Percentiles rank a stretch among this genome's conserved stretches.
Conservation (phyloP, 257 asterid genomes). For the Rauvolfia tetraphylla region DNA sequence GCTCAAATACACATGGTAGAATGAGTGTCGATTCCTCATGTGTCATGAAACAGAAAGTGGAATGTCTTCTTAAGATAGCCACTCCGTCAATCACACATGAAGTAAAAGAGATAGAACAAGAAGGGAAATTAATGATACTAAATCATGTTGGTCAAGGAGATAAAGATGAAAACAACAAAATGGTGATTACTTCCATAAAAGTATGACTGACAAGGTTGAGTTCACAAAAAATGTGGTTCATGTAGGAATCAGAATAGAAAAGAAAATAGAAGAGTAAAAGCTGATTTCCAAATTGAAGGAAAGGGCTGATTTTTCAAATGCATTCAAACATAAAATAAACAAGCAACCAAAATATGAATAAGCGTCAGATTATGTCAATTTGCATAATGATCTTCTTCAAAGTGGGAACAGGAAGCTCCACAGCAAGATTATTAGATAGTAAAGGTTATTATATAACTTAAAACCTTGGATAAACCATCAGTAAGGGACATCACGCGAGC, state of each 20-base stretch:
- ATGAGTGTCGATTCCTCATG: not conserved
- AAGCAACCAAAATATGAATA: not conserved
- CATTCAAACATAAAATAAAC: not conserved
- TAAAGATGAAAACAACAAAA: not conserved
- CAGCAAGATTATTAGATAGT: not conserved
- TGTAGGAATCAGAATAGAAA: not conserved
- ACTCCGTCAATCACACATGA: not conserved
- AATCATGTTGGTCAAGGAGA: not conserved
- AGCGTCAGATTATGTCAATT: not conserved
- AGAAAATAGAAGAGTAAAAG: not conserved
- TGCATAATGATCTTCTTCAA: not conserved
- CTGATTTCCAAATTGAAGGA: not conserved
- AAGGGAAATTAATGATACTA: not conserved
- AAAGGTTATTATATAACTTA: constrained; percentile 21
- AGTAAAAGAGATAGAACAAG: not conserved
- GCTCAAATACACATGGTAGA: not conserved
- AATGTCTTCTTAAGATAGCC: not conserved
- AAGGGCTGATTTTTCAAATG: not conserved
- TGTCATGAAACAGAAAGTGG: not conserved
- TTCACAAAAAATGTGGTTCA: not conserved
- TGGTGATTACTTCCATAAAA: not conserved
- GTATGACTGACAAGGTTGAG: not conserved
- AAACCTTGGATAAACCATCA: constrained; percentile 97
- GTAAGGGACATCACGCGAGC: constrained; percentile 99
- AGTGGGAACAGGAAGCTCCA: not conserved